Percentiles rank a stretch among this genome's conserved stretches.
Evolutionary conservation across 331 rosid genomes (phyloP).

Genomic region (Stylosanthes scabra): DNA sequence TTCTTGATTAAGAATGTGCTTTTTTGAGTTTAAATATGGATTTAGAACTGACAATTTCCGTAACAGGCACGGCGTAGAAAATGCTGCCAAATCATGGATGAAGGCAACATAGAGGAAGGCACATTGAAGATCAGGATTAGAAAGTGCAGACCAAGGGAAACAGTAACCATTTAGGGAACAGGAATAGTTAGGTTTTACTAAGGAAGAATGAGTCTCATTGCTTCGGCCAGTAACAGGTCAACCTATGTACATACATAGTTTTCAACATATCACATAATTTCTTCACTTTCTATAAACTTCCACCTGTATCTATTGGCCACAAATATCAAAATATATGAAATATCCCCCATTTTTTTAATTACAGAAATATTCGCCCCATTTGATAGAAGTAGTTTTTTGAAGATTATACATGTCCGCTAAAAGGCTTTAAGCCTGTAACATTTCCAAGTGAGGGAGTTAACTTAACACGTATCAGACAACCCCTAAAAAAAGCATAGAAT

Average conservation of each 20-base stretch:
- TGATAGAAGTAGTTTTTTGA: too few species aligned
- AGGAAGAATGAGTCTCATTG: constrained; percentile 13
- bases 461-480: background rate
- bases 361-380: too few species aligned
- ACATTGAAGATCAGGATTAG: constrained; percentile 66
- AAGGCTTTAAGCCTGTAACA: background rate
- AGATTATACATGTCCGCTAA: too few species aligned
- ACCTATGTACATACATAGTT: constrained; percentile 44
- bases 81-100: constrained; percentile 73
- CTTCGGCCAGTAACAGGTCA: constrained; percentile 25
- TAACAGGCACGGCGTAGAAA: constrained; percentile 76
- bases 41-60: constrained; percentile 23
- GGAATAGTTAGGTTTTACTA: constrained; percentile 23
- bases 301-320: background rate
- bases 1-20: constrained; percentile 4
- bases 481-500: background rate
- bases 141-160: constrained; percentile 72
- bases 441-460: background rate
- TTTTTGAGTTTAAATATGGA: constrained; percentile 12
- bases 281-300: constrained; percentile 16
- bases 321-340: background rate
- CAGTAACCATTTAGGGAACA: constrained; percentile 53
- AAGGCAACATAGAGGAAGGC: constrained; percentile 50
- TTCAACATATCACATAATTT: constrained; percentile 15
- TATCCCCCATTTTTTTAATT: background rate